Conservation (phyloP, 805 yeast species). For the Lipomyces starkeyi region DNA sequence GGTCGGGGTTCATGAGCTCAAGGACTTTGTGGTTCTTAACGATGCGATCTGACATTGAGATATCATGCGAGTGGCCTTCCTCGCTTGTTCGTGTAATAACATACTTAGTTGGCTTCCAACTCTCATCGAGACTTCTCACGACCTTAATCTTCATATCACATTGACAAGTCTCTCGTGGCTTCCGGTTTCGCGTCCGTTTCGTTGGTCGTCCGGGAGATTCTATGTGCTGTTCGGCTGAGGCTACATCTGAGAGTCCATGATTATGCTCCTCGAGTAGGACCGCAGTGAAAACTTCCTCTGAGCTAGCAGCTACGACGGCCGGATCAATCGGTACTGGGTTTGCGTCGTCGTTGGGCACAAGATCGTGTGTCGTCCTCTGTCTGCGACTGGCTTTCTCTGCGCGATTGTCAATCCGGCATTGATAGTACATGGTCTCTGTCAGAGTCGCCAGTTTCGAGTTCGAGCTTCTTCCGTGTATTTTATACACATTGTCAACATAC, state of each 20-base stretch:
- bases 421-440: slow-evolving; percentile 29
- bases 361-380: background rate
- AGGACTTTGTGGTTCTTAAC: slow-evolving; percentile 26
- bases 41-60: slow-evolving; percentile 28
- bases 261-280: slow-evolving; percentile 4
- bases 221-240: slow-evolving; percentile 6
- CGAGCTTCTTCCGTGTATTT: slow-evolving; percentile 33
- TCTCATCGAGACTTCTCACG: slow-evolving; percentile 20
- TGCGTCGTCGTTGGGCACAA: background rate
- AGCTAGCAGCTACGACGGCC: background rate
- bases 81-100: slow-evolving; percentile 19
- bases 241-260: background rate
- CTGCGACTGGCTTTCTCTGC: slow-evolving; percentile 16
- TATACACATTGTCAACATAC: slow-evolving; percentile 31
- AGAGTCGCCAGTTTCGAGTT: slow-evolving; percentile 29
- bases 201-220: slow-evolving; percentile 3
- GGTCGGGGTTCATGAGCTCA: slow-evolving; percentile 24
- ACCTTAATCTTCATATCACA: slow-evolving; percentile 29
- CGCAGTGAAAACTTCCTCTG: slow-evolving; percentile 14
- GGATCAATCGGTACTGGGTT: slow-evolving; percentile 1
- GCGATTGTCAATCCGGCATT: slow-evolving; percentile 29
- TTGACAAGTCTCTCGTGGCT: slow-evolving; percentile 25
- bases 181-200: slow-evolving; percentile 26
- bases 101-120: slow-evolving; percentile 26
- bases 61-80: slow-evolving; percentile 25